phyloP scores from a whole-genome alignment of 75 land plant species.

The Picea glauca region DNA sequence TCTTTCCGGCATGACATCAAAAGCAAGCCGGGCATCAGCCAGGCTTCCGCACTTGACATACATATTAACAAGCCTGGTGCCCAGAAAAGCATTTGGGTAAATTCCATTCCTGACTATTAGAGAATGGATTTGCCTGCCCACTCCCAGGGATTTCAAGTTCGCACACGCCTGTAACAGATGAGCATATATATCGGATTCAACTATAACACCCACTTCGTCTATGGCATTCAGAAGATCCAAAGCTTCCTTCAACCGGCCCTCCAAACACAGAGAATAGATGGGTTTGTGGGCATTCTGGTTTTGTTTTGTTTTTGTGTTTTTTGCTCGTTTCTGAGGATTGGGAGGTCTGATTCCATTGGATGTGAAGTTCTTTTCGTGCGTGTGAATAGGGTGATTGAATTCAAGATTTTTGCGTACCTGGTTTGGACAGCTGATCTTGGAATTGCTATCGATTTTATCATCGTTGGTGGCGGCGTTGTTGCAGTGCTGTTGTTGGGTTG shows the following conservation, averaged over 20 bases:
- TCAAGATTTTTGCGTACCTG: constrained; percentile 6
- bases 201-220: background rate
- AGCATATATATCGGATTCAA: constrained; percentile 20
- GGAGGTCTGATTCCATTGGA: background rate
- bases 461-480: no score
- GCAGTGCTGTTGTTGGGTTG: no score
- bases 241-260: constrained; percentile 3
- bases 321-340: background rate
- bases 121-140: constrained; percentile 47
- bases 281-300: background rate
- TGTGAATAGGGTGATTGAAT: background rate
- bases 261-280: background rate
- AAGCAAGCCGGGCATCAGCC: constrained; percentile 40
- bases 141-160: constrained; percentile 7
- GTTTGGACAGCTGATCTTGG: background rate
- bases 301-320: background rate
- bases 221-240: background rate
- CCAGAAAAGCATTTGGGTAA: constrained; percentile 31
- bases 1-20: constrained; percentile 25
- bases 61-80: constrained; percentile 53
- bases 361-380: background rate
- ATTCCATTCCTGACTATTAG: constrained; percentile 26
- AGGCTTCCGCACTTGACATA: constrained; percentile 53
- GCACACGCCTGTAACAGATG: constrained; percentile 48
- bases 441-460: no score